phyloP scores from a whole-genome alignment of 345 rosid species.

The Nasturtium officinale region DNA sequence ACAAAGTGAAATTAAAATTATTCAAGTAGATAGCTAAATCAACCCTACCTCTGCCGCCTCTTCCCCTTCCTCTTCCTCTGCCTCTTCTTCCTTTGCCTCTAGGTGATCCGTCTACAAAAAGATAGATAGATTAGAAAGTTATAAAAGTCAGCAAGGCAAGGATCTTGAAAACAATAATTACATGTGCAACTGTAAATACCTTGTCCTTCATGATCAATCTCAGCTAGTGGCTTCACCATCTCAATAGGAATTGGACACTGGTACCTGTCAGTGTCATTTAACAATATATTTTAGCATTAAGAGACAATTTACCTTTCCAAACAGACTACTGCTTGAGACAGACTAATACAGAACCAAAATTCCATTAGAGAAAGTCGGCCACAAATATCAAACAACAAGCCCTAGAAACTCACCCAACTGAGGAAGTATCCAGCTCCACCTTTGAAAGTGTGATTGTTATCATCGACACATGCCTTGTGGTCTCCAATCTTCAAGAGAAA shows the following conservation, averaged over 20 bases:
- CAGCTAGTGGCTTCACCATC: slow-evolving; percentile 53
- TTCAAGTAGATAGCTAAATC: slow-evolving; percentile 22
- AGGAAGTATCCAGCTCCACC: slow-evolving; percentile 63
- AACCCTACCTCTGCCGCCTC: slow-evolving; percentile 44
- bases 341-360: neutral
- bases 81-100: slow-evolving; percentile 56
- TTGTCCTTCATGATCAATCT: slow-evolving; percentile 60
- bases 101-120: slow-evolving; percentile 69
- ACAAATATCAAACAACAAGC: neutral
- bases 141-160: neutral
- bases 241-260: slow-evolving; percentile 79
- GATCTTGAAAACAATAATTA: neutral
- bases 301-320: neutral
- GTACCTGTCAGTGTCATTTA: slow-evolving; percentile 51
- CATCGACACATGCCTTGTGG: slow-evolving; percentile 97
- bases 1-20: neutral
- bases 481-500: slow-evolving; percentile 60
- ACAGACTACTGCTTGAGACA: neutral
- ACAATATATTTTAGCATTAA: neutral
- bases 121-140: neutral
- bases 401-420: slow-evolving; percentile 70
- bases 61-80: slow-evolving; percentile 51
- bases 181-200: slow-evolving; percentile 43
- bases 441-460: slow-evolving; percentile 82
- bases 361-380: neutral